Percentiles rank a stretch among this genome's conserved stretches.
phyloP scores from a whole-genome alignment of 495 filamentous ascomycete genomes.

The Trichoderma erinaceum region DNA sequence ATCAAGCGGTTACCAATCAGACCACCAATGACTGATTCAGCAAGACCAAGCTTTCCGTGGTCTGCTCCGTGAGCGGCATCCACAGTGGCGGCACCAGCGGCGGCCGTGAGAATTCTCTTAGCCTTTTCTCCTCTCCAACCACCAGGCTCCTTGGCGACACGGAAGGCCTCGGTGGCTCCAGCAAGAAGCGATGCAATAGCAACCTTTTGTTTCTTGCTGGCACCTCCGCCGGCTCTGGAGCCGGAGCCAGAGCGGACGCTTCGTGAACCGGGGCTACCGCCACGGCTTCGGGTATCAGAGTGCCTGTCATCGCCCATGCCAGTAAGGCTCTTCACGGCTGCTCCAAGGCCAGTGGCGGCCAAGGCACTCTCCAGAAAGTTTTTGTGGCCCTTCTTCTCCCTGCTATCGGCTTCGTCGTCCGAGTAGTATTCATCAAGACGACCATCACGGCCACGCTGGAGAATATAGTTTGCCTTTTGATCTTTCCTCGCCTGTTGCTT shows the following conservation, averaged over 20 bases:
- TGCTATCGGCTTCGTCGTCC: conserved; percentile 46
- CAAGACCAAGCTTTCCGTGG: conserved; percentile 55
- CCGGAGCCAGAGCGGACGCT: conserved; percentile 39
- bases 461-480: conserved; percentile 35
- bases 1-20: conserved; percentile 74
- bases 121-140: conserved; percentile 81
- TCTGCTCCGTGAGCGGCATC: conserved; percentile 72
- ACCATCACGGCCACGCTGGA: conserved; percentile 40
- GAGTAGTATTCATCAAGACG: conserved; percentile 41
- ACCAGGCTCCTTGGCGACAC: conserved; percentile 76
- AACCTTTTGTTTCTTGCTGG: conserved; percentile 72
- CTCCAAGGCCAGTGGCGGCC: conserved; percentile 61
- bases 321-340: conserved; percentile 49
- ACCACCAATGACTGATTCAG: conserved; percentile 79
- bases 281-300: conserved; percentile 44
- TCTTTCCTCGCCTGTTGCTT: conserved; percentile 44
- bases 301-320: conserved; percentile 42
- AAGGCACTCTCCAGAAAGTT: conserved; percentile 68
- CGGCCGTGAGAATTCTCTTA: conserved; percentile 80
- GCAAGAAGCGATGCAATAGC: conserved; percentile 80
- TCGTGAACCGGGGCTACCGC: conserved; percentile 43
- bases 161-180: conserved; percentile 83
- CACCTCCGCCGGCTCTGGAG: conserved; percentile 45
- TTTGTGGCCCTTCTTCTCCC: conserved; percentile 53
- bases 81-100: conserved; percentile 75